Evolutionary conservation across 768 basidiomycete genomes (phyloP).

Genomic region (Albatrellus ellisii): DNA sequence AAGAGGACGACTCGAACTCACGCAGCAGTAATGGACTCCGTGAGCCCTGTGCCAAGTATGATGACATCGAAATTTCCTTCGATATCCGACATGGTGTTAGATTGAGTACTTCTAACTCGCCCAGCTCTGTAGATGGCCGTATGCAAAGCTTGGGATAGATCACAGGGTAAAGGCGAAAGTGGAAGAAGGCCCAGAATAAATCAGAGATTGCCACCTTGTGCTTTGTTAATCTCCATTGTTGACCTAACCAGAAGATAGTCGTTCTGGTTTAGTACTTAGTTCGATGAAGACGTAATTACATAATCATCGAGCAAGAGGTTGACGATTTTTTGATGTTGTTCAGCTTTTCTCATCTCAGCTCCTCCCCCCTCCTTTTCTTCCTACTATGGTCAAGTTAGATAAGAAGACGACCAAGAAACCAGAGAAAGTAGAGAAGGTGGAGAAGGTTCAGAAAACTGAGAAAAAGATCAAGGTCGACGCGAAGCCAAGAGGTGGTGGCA

Average conservation of each 20-base stretch:
- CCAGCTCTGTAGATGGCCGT: too few species aligned
- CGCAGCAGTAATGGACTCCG: conserved; percentile 84
- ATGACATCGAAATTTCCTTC: conserved; percentile 47
- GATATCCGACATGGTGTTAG: conserved; percentile 5
- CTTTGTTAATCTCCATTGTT: too few species aligned
- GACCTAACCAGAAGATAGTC: too few species aligned
- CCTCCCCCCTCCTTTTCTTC: conserved; percentile 5
- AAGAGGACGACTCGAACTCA: conserved; percentile 28
- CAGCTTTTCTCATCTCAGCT: conserved; percentile 13
- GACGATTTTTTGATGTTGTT: conserved; percentile 10
- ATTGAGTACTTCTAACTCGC: too few species aligned
- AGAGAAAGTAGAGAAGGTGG: conserved; percentile 6
- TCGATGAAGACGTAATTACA: too few species aligned
- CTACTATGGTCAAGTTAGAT: conserved; percentile 26
- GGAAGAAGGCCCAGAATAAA: too few species aligned
- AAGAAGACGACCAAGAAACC: conserved; percentile 26
- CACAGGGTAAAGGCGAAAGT: too few species aligned
- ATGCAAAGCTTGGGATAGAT: too few species aligned
- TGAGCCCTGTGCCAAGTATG: conserved; percentile 66
- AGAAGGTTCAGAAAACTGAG: conserved; percentile 18
- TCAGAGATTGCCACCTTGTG: too few species aligned
- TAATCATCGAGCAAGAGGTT: not conserved
- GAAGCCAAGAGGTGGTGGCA: conserved; percentile 18
- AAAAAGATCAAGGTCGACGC: conserved; percentile 23
- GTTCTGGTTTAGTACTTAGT: too few species aligned